Evolutionary conservation across 148 eudicot genomes (phyloP).

Genomic region (Rheum nobile): DNA sequence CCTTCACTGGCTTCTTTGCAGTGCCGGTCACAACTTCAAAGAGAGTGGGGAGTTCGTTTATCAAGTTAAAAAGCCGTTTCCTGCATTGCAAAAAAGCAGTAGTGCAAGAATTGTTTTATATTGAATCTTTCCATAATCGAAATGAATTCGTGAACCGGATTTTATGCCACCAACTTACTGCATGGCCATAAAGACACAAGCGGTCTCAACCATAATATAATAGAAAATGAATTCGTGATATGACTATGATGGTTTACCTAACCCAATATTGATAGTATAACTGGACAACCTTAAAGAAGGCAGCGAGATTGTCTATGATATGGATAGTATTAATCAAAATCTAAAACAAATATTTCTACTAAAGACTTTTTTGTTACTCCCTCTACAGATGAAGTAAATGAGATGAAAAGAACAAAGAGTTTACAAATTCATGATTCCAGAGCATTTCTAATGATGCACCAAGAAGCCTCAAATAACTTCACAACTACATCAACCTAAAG

Average conservation of each 20-base stretch:
- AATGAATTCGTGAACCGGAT: not conserved
- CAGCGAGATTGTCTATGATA: not conserved
- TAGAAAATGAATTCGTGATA: not conserved
- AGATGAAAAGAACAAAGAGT: not conserved
- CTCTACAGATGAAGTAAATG: not conserved
- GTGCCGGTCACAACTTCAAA: conserved; percentile 36
- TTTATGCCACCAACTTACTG: not conserved
- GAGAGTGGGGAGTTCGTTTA: conserved; percentile 38
- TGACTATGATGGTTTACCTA: not conserved
- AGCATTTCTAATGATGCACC: not conserved
- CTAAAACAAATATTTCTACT: not conserved
- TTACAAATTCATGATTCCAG: not conserved
- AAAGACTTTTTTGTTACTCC: not conserved
- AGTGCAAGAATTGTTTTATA: not conserved
- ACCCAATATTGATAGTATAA: not conserved
- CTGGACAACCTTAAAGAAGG: not conserved
- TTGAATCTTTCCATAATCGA: not conserved
- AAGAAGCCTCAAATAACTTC: not conserved
- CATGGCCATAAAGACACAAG: not conserved
- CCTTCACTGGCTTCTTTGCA: conserved; percentile 27
- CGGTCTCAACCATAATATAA: not conserved
- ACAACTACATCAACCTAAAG: too few relatives aligned
- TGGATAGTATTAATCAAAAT: not conserved
- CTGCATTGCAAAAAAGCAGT: conserved; percentile 17
- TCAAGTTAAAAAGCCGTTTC: conserved; percentile 35